These are phyloP conservation scores for Colletotrichum karsti DNA, from an alignment of 2,329 filamentous ascomycete species.

Conservation along the genomic window DNA sequence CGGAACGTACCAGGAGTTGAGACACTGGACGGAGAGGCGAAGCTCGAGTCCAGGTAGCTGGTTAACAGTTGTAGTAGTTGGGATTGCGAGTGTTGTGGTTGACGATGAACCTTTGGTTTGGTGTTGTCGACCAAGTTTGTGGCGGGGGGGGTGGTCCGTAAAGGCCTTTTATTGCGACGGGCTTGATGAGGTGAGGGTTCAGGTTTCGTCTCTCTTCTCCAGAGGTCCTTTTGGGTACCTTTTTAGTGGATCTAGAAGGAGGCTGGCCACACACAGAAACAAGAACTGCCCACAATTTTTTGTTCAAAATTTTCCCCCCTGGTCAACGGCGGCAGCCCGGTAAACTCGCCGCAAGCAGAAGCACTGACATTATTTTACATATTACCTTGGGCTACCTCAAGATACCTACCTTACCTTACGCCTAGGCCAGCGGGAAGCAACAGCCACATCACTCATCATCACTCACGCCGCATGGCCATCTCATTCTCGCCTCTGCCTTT, in stretches of 20 bases:
- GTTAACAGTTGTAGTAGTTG: conserved; percentile 6
- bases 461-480: not conserved
- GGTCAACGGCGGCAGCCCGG: not conserved
- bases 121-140: conserved; percentile 7
- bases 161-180: conserved; percentile 28
- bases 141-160: conserved; percentile 1
- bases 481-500: not conserved
- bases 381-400: not conserved
- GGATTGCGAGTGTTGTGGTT: conserved; percentile 15
- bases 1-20: conserved; percentile 11
- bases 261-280: conserved; percentile 20
- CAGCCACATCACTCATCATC: not conserved
- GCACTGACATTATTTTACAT: not conserved
- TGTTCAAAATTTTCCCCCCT: conserved; percentile 19
- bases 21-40: conserved; percentile 14
- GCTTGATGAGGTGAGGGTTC: conserved; percentile 20
- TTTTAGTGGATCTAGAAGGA: not conserved
- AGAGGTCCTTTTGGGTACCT: conserved; percentile 22
- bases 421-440: not conserved
- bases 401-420: too few relatives aligned
- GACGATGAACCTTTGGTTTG: conserved; percentile 21
- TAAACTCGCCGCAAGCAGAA: not conserved
- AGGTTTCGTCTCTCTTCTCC: conserved; percentile 25
- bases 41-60: conserved; percentile 11
- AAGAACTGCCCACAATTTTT: conserved; percentile 18